Base-by-base conservation (phyloP, 768 basidiomycete genomes). In the Tephrocybe rancida region DNA sequence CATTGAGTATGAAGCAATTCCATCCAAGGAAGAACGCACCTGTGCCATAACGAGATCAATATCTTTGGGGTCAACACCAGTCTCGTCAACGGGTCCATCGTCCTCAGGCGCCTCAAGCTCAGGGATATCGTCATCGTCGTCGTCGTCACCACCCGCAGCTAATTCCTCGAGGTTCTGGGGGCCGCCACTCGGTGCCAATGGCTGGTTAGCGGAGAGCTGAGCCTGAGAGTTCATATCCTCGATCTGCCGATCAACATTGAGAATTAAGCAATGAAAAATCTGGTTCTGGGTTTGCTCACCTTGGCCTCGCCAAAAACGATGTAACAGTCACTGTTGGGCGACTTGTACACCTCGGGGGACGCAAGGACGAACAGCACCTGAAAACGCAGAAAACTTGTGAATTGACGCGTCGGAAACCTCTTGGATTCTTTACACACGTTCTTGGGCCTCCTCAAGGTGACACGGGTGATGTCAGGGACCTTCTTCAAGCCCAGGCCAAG, bases 231-330 rank as follows among this genome's bases (percentile, higher is more conserved):
- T 92, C 84, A 90, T 87, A 64, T 94, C 92, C 75, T 95, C 92
- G 60, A 92, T 86, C 89, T 91, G 42, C 26, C 35, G n/a, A 41
- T 26, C 21, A 35, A 1, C 30, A 19, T 0, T 32, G 3, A 27
- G 22, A 26, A 5, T 48, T 19, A 16, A 24, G 18, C n/a, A 24
- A 19, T 11, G 7, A 16, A 24, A 13, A 19, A 16, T 21, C 4
- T 13, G 25, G 16, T 19, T 22, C 22, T 10, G n/a, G 18, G 8
- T 5, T 41, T 46, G 30, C 35, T n/a, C 43, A 88, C 88, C 85
- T 94, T 94, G 50, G 92, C 95, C 80, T 98, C 97, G 59, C 97
- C 97, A 64, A 98, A 99, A 59, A 99, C 95, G 69, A 99, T 93
- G 81, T 99, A 98, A 74, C 90, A 93, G 75, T 99, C 97, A 68